Base-by-base conservation (phyloP, 768 basidiomycete genomes). In the Termitomyces bulborhizus region DNA sequence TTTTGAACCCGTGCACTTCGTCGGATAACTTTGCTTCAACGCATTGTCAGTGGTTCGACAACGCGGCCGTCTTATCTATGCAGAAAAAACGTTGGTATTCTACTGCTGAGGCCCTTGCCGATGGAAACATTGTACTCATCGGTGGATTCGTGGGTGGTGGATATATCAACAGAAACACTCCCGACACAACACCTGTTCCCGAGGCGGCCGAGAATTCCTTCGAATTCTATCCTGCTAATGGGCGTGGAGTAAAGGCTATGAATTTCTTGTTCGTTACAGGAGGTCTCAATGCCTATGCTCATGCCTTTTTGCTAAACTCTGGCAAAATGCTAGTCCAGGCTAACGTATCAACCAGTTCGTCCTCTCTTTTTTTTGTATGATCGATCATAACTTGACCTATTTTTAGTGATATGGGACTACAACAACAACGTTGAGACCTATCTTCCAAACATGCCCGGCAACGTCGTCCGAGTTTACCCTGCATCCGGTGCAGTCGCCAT, bases 401-500 rank as follows among this genome's bases (percentile, higher is more conserved):
- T 34, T 59, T 50, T 46, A 77, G 76, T 71, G 52, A 64, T 77
- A 16, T 78, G 76, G 85, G 79, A 89, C 56, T 74, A 79, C 41
- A 62, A 70, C 5, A 69, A 65, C 31, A 88, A 89, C 64, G 51
- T 66, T 4, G 87, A 90, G 66, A 83, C 76, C 0, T 71, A 73
- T 3, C 76, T 91, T 11, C 89, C 90, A 2, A 70, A 80, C 58
- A 90, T 90, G 88, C 90, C 89, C 1, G 74, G 75, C 31, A 72
- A 76, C 43, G 83, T 95, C 44, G 83, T 81, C 21, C 86, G 93
- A 31, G 88, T 92, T 4, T 95, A 95, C 65, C 93, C 93, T 8
- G 95, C 88, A 0, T 93, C 93, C 8, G 93, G 90, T 32, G 95
- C 88, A 0, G 80, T 79, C 2, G 88, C 88, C 40, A 92, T 98